Evolutionary conservation across 2,329 filamentous ascomycete species (phyloP), one percentile per base, ranked within the genome.

Genomic region (Chlorencoelia australis): DNA sequence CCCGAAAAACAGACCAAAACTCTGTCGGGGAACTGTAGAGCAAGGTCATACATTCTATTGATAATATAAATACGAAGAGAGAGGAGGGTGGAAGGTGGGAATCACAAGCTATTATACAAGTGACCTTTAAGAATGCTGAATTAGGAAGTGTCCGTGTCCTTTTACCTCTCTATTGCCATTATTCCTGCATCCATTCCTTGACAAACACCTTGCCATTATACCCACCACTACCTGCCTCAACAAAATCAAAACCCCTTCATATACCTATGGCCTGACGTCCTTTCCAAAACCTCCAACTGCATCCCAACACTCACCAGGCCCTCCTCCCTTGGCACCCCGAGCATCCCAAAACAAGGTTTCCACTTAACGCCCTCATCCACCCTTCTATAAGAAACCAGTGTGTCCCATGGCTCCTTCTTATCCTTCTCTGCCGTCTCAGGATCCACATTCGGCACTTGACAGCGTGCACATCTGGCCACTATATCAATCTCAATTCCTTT

Each of bases 391-490:
- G 66, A 66, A 19, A 73, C 63, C 42, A 81, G 60, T 0, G 75
- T 71, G 41, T 61, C 63, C 52, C 75, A 71, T 0, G 78, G 7
- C 73, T 80, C 2, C 64, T 76, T 36, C 15, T 42, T 33, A 32
- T 52, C 40, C 29, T 44, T 47, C 15, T 50, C 48, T 13, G 46
- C 50, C 1, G 50, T 49, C 5, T 43, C 35, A n/a, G 68, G 79
- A 53, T 84, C 66, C 2, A 82, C 75, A 48, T 84, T 84, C 14
- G 79, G 79, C 42, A 85, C 55, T 46, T 75, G 79, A 59, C 81
- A 84, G 39, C 79, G 67, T 2, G 76, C 74, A 2, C 78, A 82
- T 20, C 78, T 69, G 47, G 77, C 79, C 1, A 75, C 69, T n/a
- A 76, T 63, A 43, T 71, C 64, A 41, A 75, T 72, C 1, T 73